These are phyloP conservation scores for Nakazawaea molendinolei DNA, from an alignment of 805 yeast species.

Conservation along the genomic window DNA sequence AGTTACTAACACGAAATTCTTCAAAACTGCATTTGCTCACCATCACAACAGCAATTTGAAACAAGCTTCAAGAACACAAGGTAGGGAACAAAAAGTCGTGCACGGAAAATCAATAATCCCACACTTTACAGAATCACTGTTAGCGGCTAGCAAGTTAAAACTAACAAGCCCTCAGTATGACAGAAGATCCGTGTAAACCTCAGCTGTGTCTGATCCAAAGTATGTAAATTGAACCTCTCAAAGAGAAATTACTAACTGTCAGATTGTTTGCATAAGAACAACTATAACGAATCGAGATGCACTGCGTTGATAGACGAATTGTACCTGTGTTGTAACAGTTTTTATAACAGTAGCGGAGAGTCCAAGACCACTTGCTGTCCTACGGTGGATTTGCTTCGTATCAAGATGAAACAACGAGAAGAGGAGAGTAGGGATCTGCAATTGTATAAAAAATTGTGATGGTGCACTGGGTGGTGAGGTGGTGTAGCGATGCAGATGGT, in stretches of 20 bases:
- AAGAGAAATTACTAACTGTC: too few species aligned
- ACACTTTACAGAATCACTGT: too few species aligned
- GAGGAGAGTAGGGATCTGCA: constrained; percentile 53
- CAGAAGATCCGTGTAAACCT: constrained; percentile 67
- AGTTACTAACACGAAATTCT: too few species aligned
- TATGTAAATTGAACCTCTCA: constrained; percentile 25
- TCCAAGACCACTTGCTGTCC: constrained; percentile 77
- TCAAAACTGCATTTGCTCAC: too few species aligned
- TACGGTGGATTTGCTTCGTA: constrained; percentile 48
- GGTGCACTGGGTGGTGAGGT: too few species aligned
- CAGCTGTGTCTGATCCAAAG: constrained; percentile 80
- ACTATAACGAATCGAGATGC: constrained; percentile 72
- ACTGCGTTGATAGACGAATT: constrained; percentile 59
- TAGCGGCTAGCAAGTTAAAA: too few species aligned
- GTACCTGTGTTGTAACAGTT: constrained; percentile 67
- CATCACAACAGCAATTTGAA: too few species aligned
- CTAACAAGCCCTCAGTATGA: too few species aligned
- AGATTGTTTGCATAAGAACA: constrained; percentile 58
- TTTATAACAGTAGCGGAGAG: constrained; percentile 56
- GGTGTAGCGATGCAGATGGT: too few species aligned
- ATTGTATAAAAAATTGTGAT: constrained; percentile 23
- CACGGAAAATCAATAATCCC: too few species aligned
- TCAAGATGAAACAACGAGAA: constrained; percentile 61
- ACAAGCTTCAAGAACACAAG: too few species aligned
- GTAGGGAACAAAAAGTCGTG: too few species aligned